Base-by-base conservation (phyloP, 192 early-diverging fungal genomes). In the Rhizophagus prolifer region DNA sequence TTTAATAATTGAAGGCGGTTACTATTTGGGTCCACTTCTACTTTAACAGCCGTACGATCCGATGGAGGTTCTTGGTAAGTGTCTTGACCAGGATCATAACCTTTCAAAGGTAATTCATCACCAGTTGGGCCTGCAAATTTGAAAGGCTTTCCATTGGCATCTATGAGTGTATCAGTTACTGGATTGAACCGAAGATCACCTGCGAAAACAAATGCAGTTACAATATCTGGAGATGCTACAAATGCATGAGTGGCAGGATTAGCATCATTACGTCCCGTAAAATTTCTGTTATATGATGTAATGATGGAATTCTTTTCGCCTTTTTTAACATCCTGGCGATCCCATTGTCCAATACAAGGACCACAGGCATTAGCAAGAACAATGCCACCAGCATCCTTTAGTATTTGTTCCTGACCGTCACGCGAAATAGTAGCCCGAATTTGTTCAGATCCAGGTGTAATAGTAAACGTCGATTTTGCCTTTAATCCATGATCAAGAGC, bases 201-300 rank as follows among this genome's bases (percentile, higher is more conserved):
- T 74, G 95, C 92, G 78, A 98, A 94, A 74, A 95, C 91, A 90
- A 98, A 90, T 79, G 97, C 97, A 72, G 97, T 98, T 82, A 97
- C 95, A 70, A 95, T 59, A 74, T 98, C 97, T 69, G 97, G 97
- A 44, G 92, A 94, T 79, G 97, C 92, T 66, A 98, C 95, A 80
- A 98, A 98, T 79, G 93, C 93, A 84, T 97, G 95, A 75, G 97
- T 98, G 75, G 91, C 89, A 58, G 97, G 95, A 92, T 97, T 97
- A 81, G 93, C 94, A 85, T 98, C 97, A 88, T 98, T 98, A 91
- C 97, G 95, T 72, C 94, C 97, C 69, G 95, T 97, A 85, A 98
- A 98, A 92, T 98, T 98, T 85, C 97, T 93, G 92, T 98, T 98
- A 90, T 97, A 98, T 64, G 96, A 97, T 82, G 95, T 98, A 84